A percentile compares a stretch with the other conserved stretches of the same genome.
Conservation (phyloP, 208 protist species). For the Trypanosoma rangeli region DNA sequence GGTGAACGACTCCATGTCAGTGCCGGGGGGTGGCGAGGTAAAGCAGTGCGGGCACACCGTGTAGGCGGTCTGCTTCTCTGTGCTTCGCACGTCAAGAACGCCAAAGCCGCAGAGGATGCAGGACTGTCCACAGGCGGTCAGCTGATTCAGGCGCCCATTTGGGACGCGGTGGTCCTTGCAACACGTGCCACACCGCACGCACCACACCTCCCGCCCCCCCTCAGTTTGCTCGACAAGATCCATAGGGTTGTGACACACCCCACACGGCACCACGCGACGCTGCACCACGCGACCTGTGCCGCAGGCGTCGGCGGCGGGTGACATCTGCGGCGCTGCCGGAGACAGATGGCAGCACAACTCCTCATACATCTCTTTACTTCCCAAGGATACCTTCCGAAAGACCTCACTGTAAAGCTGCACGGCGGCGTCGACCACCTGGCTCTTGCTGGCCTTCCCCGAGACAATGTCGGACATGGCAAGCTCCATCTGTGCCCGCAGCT, state of each 20-base stretch:
- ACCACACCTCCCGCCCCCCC: conserved; percentile 46
- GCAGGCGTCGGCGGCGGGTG: not conserved
- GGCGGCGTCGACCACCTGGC: conserved; percentile 75
- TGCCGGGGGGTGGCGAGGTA: conserved; percentile 48
- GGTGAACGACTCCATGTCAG: conserved; percentile 27
- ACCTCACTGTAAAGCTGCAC: conserved; percentile 80
- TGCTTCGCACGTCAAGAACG: conserved; percentile 61
- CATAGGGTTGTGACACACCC: conserved; percentile 48
- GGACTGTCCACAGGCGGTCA: conserved; percentile 36
- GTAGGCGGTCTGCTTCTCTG: conserved; percentile 72
- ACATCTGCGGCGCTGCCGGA: conserved; percentile 1
- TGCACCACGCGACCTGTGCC: conserved; percentile 26
- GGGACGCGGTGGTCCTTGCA: conserved; percentile 52
- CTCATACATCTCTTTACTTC: conserved; percentile 43
- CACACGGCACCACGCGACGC: conserved; percentile 42
- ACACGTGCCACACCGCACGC: conserved; percentile 49
- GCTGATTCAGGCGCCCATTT: conserved; percentile 45
- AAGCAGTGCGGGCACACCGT: conserved; percentile 83
- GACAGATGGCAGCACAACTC: conserved; percentile 55
- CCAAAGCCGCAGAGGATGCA: conserved; percentile 75
- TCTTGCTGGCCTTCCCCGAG: conserved; percentile 67
- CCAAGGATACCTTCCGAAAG: conserved; percentile 60
- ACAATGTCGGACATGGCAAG: conserved; percentile 89
- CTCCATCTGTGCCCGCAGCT: conserved; percentile 94
- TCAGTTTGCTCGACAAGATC: conserved; percentile 58